Percentiles rank a stretch among this genome's conserved stretches.
phyloP scores from a whole-genome alignment of 225 moss, liverwort and hornwort species.

The Polytrichum commune region DNA sequence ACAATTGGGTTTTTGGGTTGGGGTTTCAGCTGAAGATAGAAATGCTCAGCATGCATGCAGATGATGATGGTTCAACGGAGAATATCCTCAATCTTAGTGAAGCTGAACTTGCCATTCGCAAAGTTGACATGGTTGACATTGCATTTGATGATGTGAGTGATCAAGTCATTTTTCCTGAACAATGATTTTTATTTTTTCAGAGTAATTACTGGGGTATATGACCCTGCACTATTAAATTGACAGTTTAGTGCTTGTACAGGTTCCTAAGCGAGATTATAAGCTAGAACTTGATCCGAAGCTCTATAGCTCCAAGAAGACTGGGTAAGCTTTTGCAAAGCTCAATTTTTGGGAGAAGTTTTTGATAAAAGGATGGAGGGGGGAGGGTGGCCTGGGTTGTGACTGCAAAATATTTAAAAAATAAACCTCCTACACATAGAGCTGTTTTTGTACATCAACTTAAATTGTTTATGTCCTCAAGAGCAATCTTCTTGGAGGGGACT shows the following conservation, averaged over 20 bases:
- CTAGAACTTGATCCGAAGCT: constrained; percentile 80
- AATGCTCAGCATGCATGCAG: constrained; percentile 79
- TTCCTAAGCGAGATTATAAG: constrained; percentile 81
- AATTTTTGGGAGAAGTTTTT: no score
- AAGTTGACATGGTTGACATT: constrained; percentile 91
- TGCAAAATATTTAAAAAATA: no score
- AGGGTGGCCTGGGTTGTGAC: no score
- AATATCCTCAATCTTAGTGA: constrained; percentile 77
- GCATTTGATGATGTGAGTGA: constrained; percentile 77
- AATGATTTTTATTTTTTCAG: no score
- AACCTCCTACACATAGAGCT: no score
- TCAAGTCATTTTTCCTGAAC: background rate
- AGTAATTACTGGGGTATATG: no score
- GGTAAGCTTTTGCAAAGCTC: constrained; percentile 39
- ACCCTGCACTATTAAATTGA: no score
- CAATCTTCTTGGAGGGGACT: no score
- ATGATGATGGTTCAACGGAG: constrained; percentile 87
- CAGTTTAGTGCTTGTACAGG: constrained; percentile 28
- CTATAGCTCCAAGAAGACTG: constrained; percentile 70
- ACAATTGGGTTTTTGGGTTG: constrained; percentile 24
- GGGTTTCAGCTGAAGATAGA: constrained; percentile 84
- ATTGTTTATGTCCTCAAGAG: background rate
- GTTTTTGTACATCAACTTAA: background rate
- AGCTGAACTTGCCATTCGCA: constrained; percentile 82
- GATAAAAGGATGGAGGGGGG: no score